These are phyloP conservation scores for Cucumis cinereus DNA, from an alignment of 306 rosid species.

Conservation along the genomic window DNA sequence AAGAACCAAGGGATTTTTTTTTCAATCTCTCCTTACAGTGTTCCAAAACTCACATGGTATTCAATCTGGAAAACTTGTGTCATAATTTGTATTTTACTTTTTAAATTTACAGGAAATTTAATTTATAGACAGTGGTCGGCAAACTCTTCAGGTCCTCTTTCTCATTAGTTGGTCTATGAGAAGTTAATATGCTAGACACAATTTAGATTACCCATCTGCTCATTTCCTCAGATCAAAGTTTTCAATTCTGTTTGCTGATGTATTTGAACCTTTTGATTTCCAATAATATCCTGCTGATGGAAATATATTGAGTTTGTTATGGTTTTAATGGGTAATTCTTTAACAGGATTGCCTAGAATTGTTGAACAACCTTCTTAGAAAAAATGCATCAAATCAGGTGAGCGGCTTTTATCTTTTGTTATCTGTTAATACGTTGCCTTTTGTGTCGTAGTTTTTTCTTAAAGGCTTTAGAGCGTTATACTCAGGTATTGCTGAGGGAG, in stretches of 20 bases:
- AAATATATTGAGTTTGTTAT: conserved; percentile 3
- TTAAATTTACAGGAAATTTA: too few species aligned
- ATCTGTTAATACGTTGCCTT: not conserved
- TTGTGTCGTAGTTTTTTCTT: conserved; percentile 6
- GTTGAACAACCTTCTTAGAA: conserved; percentile 72
- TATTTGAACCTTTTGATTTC: not conserved
- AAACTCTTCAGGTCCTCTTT: not conserved
- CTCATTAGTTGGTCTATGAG: not conserved
- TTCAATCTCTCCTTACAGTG: too few species aligned
- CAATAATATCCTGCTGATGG: not conserved
- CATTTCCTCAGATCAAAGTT: not conserved
- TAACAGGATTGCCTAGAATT: conserved; percentile 83
- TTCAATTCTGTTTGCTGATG: not conserved
- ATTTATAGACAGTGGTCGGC: too few species aligned
- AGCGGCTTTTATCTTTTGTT: conserved; percentile 14
- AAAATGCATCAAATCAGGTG: conserved; percentile 79
- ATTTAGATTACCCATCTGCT: not conserved
- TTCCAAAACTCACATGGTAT: too few species aligned
- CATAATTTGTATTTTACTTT: too few species aligned
- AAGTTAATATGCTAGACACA: not conserved
- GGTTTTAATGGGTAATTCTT: conserved; percentile 18
- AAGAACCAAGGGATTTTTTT: too few species aligned
- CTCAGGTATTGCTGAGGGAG: conserved; percentile 78
- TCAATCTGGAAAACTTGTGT: too few species aligned
- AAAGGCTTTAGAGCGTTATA: conserved; percentile 9